Percentiles rank a stretch among this genome's conserved stretches.
These are phyloP conservation scores for Eruca vesicaria DNA, from an alignment of 441 rosid species.

Conservation along the genomic window DNA sequence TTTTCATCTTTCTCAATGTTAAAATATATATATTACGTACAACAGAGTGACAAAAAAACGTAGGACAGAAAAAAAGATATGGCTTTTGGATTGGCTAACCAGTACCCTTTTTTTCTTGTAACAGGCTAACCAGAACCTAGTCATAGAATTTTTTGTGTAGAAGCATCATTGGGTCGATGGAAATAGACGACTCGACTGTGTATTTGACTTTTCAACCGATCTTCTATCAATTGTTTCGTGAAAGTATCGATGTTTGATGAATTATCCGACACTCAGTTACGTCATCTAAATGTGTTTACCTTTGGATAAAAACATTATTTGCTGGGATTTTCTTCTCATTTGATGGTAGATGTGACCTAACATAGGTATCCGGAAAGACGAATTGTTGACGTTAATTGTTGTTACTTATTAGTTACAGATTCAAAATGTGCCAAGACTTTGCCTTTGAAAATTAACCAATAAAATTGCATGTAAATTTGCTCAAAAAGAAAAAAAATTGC, in stretches of 20 bases:
- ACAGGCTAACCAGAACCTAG: not conserved
- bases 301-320: not conserved
- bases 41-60: too few relatives aligned
- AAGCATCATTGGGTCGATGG: not conserved
- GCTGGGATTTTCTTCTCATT: not conserved
- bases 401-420: not conserved
- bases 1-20: not conserved
- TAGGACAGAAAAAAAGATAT: not conserved
- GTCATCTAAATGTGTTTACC: not conserved
- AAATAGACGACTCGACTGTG: not conserved
- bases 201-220: conserved; percentile 2
- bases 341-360: conserved; percentile 12
- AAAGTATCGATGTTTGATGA: not conserved
- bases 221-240: not conserved
- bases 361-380: not conserved
- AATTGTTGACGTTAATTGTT: not conserved
- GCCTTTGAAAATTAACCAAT: not conserved
- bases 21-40: not conserved
- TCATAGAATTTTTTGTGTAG: not conserved
- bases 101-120: too few relatives aligned
- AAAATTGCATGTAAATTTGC: not conserved
- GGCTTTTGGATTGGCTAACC: not conserved
- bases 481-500: too few relatives aligned
- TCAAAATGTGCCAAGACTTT: not conserved
- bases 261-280: not conserved